Conservation (phyloP, 2,329 filamentous ascomycete genomes). For the Colletotrichum agaves region DNA sequence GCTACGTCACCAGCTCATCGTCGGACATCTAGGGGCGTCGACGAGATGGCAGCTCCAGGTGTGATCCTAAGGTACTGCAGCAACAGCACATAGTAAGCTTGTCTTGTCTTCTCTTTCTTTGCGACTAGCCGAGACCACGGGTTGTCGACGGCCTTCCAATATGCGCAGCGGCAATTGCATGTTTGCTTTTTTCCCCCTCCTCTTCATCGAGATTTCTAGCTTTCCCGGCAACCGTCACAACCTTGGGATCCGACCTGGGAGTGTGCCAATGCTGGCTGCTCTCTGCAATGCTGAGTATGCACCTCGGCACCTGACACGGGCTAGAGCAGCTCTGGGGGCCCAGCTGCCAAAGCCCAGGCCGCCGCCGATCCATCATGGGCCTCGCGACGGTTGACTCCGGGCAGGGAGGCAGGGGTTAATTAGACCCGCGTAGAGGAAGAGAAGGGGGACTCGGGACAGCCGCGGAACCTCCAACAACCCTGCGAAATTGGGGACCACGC, state of each 20-base stretch:
- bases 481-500: constrained; percentile 16
- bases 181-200: neutral
- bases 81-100: neutral
- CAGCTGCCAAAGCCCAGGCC: constrained; percentile 30
- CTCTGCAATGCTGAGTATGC: neutral
- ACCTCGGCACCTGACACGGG: constrained; percentile 30
- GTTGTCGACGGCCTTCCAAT: neutral
- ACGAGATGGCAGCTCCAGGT: neutral
- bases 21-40: neutral
- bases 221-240: neutral
- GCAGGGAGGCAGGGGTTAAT: constrained; percentile 4
- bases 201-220: constrained; percentile 9
- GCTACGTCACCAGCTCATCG: neutral
- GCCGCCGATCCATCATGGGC: constrained; percentile 22
- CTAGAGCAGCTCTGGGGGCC: constrained; percentile 1
- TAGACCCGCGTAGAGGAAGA: neutral
- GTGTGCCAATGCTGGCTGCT: neutral
- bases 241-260: neutral
- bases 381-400: constrained; percentile 31
- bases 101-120: no score
- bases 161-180: neutral
- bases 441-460: constrained; percentile 4
- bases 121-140: neutral
- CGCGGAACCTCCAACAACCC: constrained; percentile 7
- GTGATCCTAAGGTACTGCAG: constrained; percentile 7